These are phyloP conservation scores for Boletus rufocinnamomeus DNA, from an alignment of 768 basidiomycete genomes.

Conservation along the genomic window DNA sequence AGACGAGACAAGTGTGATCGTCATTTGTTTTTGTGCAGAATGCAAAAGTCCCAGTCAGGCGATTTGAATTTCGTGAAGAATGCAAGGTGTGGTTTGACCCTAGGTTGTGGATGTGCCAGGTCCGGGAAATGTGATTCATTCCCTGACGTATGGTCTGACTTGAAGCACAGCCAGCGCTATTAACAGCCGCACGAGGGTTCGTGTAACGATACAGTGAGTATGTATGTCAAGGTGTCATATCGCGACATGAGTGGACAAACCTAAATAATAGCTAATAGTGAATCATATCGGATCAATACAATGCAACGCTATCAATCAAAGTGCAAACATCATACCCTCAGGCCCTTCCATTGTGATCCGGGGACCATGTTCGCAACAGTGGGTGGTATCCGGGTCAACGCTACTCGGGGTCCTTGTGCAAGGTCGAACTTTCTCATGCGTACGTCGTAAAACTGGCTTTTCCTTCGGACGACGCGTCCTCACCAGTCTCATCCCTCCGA, in stretches of 20 bases:
- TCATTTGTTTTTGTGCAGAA: not conserved
- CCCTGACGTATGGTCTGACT: not conserved
- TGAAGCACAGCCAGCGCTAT: not conserved
- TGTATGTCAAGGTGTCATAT: not conserved
- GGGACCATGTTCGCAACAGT: not conserved
- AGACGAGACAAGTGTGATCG: not conserved
- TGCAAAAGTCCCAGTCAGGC: conserved; percentile 7
- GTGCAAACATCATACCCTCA: not conserved
- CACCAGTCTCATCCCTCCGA: not conserved
- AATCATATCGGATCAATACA: not conserved
- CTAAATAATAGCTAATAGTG: not conserved
- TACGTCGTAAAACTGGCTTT: not conserved
- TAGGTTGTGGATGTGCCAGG: not conserved
- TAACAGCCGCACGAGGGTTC: not conserved
- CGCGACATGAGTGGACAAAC: conserved; percentile 2
- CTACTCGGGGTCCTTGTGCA: not conserved
- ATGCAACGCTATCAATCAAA: not conserved
- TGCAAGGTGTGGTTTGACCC: not conserved
- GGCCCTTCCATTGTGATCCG: not conserved
- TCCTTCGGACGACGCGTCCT: not conserved
- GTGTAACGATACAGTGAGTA: conserved; percentile 7
- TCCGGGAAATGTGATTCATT: not conserved
- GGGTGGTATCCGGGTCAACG: not conserved
- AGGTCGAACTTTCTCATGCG: not conserved
- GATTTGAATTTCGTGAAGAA: conserved; percentile 8